These are phyloP conservation scores for Allomyces macrogynus DNA, from an alignment of 192 early-diverging fungal species.

Conservation along the genomic window DNA sequence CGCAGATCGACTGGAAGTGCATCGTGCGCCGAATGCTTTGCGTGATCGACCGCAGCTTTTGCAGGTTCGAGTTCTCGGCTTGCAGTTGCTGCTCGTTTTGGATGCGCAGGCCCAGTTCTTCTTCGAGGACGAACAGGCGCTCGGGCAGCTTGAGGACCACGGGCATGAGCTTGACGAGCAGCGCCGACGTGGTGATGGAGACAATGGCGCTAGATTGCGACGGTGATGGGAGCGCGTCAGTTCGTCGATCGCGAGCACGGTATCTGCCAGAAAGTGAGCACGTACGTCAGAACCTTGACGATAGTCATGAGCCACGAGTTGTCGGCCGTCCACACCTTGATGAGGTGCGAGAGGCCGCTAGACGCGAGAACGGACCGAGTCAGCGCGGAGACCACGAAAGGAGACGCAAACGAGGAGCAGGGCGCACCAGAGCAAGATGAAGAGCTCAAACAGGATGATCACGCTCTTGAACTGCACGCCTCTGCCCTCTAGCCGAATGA, in stretches of 20 bases:
- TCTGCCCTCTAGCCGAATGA: no score
- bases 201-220: not conserved
- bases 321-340: not conserved
- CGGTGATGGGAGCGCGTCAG: not conserved
- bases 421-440: no score
- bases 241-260: not conserved
- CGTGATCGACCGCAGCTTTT: not conserved
- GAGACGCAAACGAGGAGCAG: no score
- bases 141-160: not conserved
- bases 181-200: not conserved
- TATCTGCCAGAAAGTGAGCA: not conserved
- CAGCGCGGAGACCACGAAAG: no score
- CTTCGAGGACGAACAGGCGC: not conserved
- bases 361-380: no score
- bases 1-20: not conserved
- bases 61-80: not conserved
- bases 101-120: not conserved
- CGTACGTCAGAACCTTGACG: not conserved
- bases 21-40: not conserved
- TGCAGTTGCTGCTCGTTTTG: not conserved
- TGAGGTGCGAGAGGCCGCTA: not conserved
- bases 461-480: no score
- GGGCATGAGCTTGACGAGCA: not conserved
- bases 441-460: no score
- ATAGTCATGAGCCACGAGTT: not conserved